Conservation (phyloP, 2,329 filamentous ascomycete species). For the Talaromyces pinophilus region DNA sequence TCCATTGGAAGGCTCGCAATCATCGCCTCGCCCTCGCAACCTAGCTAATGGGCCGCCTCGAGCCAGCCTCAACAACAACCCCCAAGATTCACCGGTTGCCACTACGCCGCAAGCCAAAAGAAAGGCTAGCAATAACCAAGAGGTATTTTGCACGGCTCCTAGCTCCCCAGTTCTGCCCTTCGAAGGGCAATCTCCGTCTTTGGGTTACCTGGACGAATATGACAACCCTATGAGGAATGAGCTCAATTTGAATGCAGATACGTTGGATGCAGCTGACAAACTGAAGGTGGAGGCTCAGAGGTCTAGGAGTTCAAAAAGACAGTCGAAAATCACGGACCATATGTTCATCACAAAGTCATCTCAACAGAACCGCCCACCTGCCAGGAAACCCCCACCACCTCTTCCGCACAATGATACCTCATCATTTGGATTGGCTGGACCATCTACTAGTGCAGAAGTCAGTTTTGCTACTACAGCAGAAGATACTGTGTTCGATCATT, state of each 20-base stretch:
- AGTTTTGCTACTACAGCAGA: slow-evolving; percentile 32
- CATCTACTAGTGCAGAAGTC: slow-evolving; percentile 15
- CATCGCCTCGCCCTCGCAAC: slow-evolving; percentile 18
- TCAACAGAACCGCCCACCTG: not conserved
- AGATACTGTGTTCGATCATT: slow-evolving; percentile 25
- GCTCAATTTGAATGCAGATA: slow-evolving; percentile 17
- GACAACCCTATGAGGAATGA: slow-evolving; percentile 27
- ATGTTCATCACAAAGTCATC: slow-evolving; percentile 25
- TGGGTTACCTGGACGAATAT: slow-evolving; percentile 25
- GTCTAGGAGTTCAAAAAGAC: slow-evolving; percentile 26
- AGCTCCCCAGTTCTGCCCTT: slow-evolving; percentile 26
- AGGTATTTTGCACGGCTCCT: slow-evolving; percentile 34
- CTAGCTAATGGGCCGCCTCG: slow-evolving; percentile 23
- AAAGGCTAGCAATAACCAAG: slow-evolving; percentile 25
- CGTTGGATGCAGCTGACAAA: slow-evolving; percentile 25
- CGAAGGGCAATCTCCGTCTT: slow-evolving; percentile 22
- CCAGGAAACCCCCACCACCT: not conserved
- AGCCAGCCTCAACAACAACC: slow-evolving; percentile 20
- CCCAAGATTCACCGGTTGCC: slow-evolving; percentile 14
- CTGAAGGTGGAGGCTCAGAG: slow-evolving; percentile 22
- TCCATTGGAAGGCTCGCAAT: slow-evolving; percentile 17
- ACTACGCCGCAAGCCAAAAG: slow-evolving; percentile 24
- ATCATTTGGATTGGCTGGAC: not conserved
- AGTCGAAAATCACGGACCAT: slow-evolving; percentile 25
- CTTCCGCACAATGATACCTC: not conserved